Evolutionary conservation across 106 monocot genomes (phyloP).

Genomic region (Dendrobium huoshanense): DNA sequence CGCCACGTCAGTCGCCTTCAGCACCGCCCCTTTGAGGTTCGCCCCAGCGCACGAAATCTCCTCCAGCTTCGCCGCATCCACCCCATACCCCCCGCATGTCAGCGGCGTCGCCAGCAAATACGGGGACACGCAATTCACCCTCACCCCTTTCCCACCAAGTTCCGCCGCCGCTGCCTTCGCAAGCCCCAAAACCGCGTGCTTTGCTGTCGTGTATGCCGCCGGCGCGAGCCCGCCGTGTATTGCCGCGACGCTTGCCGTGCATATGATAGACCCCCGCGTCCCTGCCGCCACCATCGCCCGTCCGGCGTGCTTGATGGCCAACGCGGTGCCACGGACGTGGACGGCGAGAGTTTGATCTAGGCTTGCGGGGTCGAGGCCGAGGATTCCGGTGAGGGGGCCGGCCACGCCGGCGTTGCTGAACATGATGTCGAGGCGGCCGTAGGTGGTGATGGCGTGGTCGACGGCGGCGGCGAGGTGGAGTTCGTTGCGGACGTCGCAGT

Average conservation of each 20-base stretch:
- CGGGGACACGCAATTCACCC: conserved; percentile 22
- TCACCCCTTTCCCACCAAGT: conserved; percentile 36
- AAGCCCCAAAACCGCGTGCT: conserved; percentile 23
- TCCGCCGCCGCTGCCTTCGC: conserved; percentile 50
- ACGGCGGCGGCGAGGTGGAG: conserved; percentile 13
- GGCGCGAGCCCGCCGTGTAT: conserved; percentile 1
- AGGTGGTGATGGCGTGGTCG: conserved; percentile 6
- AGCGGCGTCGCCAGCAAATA: background rate
- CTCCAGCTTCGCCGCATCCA: background rate
- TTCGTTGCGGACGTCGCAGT: conserved; percentile 36
- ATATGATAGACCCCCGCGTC: conserved; percentile 1
- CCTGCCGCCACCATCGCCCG: conserved; percentile 7
- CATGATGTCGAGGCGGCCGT: conserved; percentile 32
- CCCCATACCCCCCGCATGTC: background rate
- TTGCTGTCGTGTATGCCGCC: conserved; percentile 55
- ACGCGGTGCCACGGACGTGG: background rate
- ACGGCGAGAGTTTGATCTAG: background rate
- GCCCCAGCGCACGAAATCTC: background rate
- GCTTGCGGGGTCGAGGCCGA: background rate
- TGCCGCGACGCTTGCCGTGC: conserved; percentile 9
- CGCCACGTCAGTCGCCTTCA: conserved; percentile 35
- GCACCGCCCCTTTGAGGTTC: conserved; percentile 26
- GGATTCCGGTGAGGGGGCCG: background rate
- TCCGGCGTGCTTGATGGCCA: conserved; percentile 8
- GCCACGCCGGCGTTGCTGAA: conserved; percentile 27